These are phyloP conservation scores for Cunninghamia lanceolata DNA, from an alignment of 75 land plant species.

Conservation along the genomic window DNA sequence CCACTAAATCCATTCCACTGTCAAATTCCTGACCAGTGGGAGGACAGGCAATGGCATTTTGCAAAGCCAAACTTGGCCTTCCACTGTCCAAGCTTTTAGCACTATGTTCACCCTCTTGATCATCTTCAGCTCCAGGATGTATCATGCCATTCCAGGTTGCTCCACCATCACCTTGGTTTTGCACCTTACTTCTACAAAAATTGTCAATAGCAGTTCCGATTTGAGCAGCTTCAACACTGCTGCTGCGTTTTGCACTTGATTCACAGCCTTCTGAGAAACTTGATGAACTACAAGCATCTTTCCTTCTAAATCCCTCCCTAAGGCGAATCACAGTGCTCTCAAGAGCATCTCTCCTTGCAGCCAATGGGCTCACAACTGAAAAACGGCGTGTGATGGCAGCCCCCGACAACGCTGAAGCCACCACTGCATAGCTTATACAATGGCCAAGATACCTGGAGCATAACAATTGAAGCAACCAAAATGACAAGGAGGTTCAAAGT, in stretches of 20 bases:
- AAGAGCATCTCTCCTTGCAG: constrained; percentile 93
- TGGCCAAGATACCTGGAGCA: constrained; percentile 93
- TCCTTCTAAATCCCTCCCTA: constrained; percentile 86
- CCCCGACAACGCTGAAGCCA: constrained; percentile 87
- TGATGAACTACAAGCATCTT: constrained; percentile 81
- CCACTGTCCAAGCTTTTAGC: constrained; percentile 74
- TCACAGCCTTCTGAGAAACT: constrained; percentile 98
- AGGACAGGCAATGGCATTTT: constrained; percentile 57
- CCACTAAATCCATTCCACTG: constrained; percentile 22
- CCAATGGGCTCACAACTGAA: constrained; percentile 65
- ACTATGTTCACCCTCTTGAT: constrained; percentile 54
- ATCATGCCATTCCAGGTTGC: constrained; percentile 45
- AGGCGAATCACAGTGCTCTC: constrained; percentile 89
- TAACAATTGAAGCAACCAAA: not conserved
- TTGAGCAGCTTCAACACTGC: constrained; percentile 81
- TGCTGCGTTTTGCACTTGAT: constrained; percentile 87
- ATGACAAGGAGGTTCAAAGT: constrained; percentile 1
- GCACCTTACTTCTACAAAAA: constrained; percentile 33
- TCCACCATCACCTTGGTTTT: constrained; percentile 39
- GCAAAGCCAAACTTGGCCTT: constrained; percentile 65
- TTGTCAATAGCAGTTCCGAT: constrained; percentile 56
- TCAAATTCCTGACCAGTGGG: constrained; percentile 57
- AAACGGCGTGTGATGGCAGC: constrained; percentile 88
- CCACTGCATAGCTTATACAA: constrained; percentile 96
- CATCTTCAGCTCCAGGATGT: constrained; percentile 36